Conservation (phyloP, 192 early-diverging fungal genomes). For the Mortierella hygrophila region DNA sequence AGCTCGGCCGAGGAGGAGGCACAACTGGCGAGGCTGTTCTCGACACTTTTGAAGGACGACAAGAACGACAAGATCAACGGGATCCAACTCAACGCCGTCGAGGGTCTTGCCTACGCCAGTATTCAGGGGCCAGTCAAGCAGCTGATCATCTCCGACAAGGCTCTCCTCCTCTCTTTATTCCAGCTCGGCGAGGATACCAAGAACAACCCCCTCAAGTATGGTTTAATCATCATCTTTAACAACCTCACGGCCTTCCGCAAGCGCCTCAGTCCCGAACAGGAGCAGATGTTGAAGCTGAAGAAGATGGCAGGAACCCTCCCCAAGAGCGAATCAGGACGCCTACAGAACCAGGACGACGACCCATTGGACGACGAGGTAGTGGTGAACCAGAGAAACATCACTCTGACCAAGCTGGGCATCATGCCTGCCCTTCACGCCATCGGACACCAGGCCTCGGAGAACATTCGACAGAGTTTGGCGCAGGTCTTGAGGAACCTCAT, state of each 20-base stretch:
- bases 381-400: conserved; percentile 69
- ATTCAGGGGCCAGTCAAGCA: conserved; percentile 79
- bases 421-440: conserved; percentile 68
- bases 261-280: conserved; percentile 81
- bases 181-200: conserved; percentile 60
- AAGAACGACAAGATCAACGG: conserved; percentile 42
- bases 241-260: conserved; percentile 82
- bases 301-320: conserved; percentile 64
- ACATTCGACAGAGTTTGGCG: conserved; percentile 71
- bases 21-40: conserved; percentile 68
- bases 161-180: conserved; percentile 71
- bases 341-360: conserved; percentile 58
- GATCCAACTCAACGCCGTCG: conserved; percentile 71
- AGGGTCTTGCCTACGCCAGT: conserved; percentile 88
- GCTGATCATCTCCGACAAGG: conserved; percentile 67
- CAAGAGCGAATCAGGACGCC: conserved; percentile 49
- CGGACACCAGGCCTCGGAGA: conserved; percentile 67
- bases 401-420: conserved; percentile 70
- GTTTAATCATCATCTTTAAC: conserved; percentile 77
- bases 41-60: conserved; percentile 60
- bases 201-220: conserved; percentile 74
- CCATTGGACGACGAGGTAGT: conserved; percentile 70
- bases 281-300: conserved; percentile 83
- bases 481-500: conserved; percentile 79
- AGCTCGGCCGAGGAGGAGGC: conserved; percentile 41